Percentiles rank a stretch among this genome's conserved stretches.
These are phyloP conservation scores for Exophiala phaeomuriformis DNA, from an alignment of 2,329 filamentous ascomycete genomes.

Conservation along the genomic window DNA sequence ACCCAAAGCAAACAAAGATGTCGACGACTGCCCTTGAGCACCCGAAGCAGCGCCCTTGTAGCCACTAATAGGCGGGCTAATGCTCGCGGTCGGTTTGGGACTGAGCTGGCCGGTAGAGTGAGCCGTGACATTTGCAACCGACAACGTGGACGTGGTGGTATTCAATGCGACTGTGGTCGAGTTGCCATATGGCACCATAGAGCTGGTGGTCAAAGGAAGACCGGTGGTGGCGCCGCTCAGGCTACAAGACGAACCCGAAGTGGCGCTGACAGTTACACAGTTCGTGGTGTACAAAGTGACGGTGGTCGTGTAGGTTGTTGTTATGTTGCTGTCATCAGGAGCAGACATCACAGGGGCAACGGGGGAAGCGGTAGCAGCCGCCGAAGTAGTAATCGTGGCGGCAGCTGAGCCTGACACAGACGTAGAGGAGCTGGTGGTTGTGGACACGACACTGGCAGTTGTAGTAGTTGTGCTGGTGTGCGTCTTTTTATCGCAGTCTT, in stretches of 20 bases:
- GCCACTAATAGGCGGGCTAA: conserved; percentile 17
- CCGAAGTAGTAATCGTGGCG: conserved; percentile 3
- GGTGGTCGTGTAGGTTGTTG: conserved; percentile 9
- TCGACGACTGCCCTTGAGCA: conserved; percentile 7
- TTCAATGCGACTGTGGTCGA: conserved; percentile 17
- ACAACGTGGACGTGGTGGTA: conserved; percentile 20
- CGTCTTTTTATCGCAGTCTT: neutral
- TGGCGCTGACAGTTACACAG: conserved; percentile 14
- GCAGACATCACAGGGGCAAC: neutral
- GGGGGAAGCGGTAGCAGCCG: neutral
- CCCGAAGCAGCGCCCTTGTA: conserved; percentile 15
- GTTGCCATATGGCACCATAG: conserved; percentile 15
- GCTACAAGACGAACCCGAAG: conserved; percentile 5
- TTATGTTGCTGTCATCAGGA: neutral
- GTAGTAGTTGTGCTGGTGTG: neutral
- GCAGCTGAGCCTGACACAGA: neutral
- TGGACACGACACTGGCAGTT: neutral
- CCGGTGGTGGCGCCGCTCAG: conserved; percentile 15
- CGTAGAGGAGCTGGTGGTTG: neutral
- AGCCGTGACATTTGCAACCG: conserved; percentile 13
- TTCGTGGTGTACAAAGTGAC: conserved; percentile 20
- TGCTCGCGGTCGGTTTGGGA: conserved; percentile 9
- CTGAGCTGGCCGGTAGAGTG: conserved; percentile 5
- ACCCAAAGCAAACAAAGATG: conserved; percentile 18
- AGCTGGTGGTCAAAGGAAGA: conserved; percentile 12